phyloP scores from a whole-genome alignment of 148 eudicot genomes.

The Beta vulgaris region DNA sequence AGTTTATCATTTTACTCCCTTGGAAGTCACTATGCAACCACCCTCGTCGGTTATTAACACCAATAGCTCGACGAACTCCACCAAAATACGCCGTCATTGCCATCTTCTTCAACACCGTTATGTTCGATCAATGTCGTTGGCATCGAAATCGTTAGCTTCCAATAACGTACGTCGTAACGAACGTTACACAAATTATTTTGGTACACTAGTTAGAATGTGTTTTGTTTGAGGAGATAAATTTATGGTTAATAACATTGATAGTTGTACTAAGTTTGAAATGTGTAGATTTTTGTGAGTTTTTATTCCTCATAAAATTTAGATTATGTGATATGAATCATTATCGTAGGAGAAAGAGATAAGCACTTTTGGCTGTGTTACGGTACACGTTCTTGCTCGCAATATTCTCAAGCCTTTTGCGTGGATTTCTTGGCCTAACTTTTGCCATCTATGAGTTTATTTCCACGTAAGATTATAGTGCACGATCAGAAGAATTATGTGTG shows the following conservation, averaged over 20 bases:
- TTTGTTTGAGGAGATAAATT: too few species aligned
- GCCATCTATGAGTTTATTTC: constrained; percentile 3
- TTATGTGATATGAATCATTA: neutral
- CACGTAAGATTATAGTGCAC: neutral
- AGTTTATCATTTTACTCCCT: neutral
- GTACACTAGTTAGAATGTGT: too few species aligned
- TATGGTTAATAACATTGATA: too few species aligned
- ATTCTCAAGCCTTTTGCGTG: constrained; percentile 13
- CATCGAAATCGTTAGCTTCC: too few species aligned
- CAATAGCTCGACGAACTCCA: neutral
- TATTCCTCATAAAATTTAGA: too few species aligned
- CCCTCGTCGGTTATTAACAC: neutral
- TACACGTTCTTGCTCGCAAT: constrained; percentile 6
- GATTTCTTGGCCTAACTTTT: neutral
- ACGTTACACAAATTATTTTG: too few species aligned
- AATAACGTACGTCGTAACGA: too few species aligned
- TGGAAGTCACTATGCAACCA: neutral
- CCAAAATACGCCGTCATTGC: neutral
- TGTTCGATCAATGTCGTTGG: neutral
- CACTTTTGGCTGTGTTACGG: neutral
- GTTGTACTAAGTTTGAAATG: too few species aligned
- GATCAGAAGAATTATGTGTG: neutral
- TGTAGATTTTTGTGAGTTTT: neutral
- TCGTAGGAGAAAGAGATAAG: neutral
- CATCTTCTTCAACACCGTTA: neutral